These are phyloP conservation scores for Alternaria panax DNA, from an alignment of 2,329 filamentous ascomycete genomes.

Conservation along the genomic window DNA sequence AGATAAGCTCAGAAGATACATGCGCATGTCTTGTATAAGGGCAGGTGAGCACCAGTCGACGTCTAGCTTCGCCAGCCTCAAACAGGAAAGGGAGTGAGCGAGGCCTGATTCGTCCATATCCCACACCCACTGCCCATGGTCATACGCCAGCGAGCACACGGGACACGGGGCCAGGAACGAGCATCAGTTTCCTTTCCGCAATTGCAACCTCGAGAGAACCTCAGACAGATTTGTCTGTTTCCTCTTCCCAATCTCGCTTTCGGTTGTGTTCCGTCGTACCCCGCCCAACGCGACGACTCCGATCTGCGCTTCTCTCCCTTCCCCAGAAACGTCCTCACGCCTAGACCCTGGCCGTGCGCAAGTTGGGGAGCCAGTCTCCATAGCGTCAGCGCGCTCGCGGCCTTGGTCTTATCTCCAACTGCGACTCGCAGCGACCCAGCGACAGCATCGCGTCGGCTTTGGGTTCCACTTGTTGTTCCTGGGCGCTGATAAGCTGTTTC, in stretches of 20 bases:
- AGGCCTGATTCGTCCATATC: constrained; percentile 37
- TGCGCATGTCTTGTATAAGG: constrained; percentile 26
- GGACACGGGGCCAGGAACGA: constrained; percentile 29
- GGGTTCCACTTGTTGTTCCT: not conserved
- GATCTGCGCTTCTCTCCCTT: constrained; percentile 10
- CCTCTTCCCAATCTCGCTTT: not conserved
- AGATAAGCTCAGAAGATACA: constrained; percentile 17
- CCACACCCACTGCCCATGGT: constrained; percentile 34
- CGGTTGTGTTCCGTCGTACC: constrained; percentile 7
- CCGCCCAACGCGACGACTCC: constrained; percentile 20
- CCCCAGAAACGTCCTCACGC: constrained; percentile 31
- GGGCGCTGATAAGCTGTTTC: constrained; percentile 1
- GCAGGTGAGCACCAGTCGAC: constrained; percentile 43
- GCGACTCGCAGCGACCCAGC: constrained; percentile 18
- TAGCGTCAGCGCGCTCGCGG: constrained; percentile 25
- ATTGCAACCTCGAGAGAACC: constrained; percentile 1
- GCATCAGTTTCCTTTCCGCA: constrained; percentile 23
- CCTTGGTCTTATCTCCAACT: constrained; percentile 28
- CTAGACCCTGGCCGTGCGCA: constrained; percentile 26
- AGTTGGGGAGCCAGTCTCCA: constrained; percentile 27
- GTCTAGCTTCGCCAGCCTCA: constrained; percentile 30
- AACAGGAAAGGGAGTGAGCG: constrained; percentile 27
- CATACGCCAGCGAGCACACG: constrained; percentile 33
- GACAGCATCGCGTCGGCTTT: not conserved
- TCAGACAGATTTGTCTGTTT: constrained; percentile 8